These are phyloP conservation scores for Kwoniella europaea DNA, from an alignment of 768 basidiomycete species.

Conservation along the genomic window DNA sequence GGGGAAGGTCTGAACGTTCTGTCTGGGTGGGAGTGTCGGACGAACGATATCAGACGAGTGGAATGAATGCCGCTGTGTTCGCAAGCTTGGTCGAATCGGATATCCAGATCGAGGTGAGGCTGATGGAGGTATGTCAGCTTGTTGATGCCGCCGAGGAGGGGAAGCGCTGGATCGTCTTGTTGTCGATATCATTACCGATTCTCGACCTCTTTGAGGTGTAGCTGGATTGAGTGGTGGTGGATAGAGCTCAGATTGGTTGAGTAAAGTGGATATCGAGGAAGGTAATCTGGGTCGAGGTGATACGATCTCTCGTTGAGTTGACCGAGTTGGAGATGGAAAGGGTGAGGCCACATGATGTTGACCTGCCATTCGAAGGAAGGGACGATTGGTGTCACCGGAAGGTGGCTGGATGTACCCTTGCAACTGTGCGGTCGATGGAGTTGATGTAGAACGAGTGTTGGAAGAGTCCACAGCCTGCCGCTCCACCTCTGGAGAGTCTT, in stretches of 20 bases:
- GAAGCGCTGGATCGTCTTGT: neutral
- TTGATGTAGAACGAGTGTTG: neutral
- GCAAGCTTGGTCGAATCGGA: neutral
- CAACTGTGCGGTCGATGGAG: neutral
- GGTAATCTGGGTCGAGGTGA: slow-evolving; percentile 8
- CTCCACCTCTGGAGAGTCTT: slow-evolving; percentile 1
- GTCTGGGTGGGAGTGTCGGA: neutral
- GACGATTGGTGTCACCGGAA: neutral
- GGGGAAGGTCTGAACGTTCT: neutral
- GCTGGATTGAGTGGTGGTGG: neutral
- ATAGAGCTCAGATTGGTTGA: neutral
- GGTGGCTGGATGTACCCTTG: neutral
- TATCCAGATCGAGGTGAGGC: too few species aligned
- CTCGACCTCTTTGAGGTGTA: neutral
- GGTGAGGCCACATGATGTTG: neutral
- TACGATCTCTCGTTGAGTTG: neutral
- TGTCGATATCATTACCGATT: neutral
- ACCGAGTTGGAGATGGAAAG: neutral
- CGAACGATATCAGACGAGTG: neutral
- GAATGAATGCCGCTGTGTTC: neutral
- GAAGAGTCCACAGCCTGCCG: neutral
- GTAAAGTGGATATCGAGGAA: neutral
- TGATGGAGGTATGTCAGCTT: neutral
- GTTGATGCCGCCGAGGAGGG: neutral
- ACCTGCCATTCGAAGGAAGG: neutral